Percentiles rank a stretch among this genome's conserved stretches.
Conservation (phyloP, 1,284 basidiomycete species). For the Inonotus hispidus region DNA sequence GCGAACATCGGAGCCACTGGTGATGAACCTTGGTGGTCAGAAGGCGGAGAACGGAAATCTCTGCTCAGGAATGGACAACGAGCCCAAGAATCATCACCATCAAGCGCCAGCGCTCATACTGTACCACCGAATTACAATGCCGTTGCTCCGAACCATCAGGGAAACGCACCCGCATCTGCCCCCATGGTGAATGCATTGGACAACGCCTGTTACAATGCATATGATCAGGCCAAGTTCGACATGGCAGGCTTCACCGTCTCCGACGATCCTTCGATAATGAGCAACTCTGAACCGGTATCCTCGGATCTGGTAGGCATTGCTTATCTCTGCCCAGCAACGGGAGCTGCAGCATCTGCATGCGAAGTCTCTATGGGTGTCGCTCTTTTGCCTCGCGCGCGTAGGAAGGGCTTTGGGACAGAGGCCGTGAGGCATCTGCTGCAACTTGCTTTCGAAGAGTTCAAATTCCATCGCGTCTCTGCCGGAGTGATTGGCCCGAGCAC, state of each 20-base stretch:
- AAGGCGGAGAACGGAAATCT: background rate
- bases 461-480: conserved; percentile 19
- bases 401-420: conserved; percentile 7
- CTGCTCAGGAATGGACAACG: background rate
- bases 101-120: background rate
- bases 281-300: background rate
- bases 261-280: background rate
- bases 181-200: background rate
- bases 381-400: conserved; percentile 5
- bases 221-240: background rate
- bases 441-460: conserved; percentile 17
- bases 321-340: background rate
- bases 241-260: background rate
- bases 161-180: background rate
- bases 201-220: background rate
- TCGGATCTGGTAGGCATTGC: conserved; percentile 8
- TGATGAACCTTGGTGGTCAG: too few species aligned
- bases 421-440: conserved; percentile 20
- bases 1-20: too few species aligned
- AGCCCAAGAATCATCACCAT: background rate
- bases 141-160: background rate
- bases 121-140: too few species aligned
- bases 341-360: background rate
- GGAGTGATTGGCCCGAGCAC: conserved; percentile 13
- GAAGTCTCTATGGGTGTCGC: conserved; percentile 15